Evolutionary conservation across 1,284 basidiomycete species (phyloP), one percentile per base, ranked within the genome.

Genomic region (Ustilago nuda): DNA sequence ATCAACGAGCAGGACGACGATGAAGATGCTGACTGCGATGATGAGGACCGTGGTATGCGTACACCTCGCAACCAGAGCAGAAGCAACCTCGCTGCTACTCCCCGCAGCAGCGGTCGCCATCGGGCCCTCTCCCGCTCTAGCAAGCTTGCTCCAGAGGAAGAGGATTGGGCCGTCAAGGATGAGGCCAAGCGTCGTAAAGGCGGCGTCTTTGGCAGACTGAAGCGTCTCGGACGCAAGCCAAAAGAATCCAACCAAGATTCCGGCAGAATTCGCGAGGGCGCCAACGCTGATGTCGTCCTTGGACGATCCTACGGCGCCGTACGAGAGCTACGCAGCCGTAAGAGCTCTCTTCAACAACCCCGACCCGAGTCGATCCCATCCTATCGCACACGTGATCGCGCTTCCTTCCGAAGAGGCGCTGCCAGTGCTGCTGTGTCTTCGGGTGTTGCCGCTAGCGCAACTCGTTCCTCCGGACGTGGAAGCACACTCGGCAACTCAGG

Each of bases 91-190:
- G 39, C 62, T 30, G 63, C 74, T n/a, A 63, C 74, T 0, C 69
- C 66, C 11, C 56, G 46, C 17, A 50, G 46, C 17, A 50, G 45
- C 12, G 41, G 39, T 23, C 48, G 69, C 23, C 74, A 66, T 53
- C 70, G 66, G 13, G 60, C 75, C 30, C 73, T 65, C 55, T 69
- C 66, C 17, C 70, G 75, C 32, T 69, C 71, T 51, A 74, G 59
- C 36, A 74, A 74, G 65, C 72, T 74, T 7, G 72, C 76, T 1
- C 76, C 76, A 35, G 75, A 77, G 52, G 75, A 77, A 19, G 76
- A 78, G 32, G 66, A 56, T 13, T 74, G 71, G 71, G 65, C 67
- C 0, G 54, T 67, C 56, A 53, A 72, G 52, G 59, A 64, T 23
- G 76, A 73, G 48, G 58, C 30, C 6, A 69, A 73, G 64, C 63